Percentiles rank a stretch among this genome's conserved stretches.
These are phyloP conservation scores for Sesbania bispinosa DNA, from an alignment of 306 rosid genomes.

Conservation along the genomic window DNA sequence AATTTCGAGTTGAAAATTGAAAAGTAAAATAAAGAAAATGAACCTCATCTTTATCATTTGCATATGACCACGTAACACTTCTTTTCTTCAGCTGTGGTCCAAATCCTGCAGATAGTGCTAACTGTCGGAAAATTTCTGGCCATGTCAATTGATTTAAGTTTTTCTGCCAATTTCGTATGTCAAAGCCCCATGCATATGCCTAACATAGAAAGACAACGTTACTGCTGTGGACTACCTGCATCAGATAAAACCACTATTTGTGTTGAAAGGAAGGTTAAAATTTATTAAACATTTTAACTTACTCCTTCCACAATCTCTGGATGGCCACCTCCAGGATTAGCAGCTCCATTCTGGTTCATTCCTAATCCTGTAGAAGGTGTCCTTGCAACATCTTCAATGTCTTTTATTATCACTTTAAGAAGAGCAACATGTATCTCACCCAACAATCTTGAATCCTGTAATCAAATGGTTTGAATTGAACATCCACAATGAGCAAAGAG, in stretches of 20 bases:
- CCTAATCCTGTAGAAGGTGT: conserved; percentile 89
- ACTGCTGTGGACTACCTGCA: conserved; percentile 5
- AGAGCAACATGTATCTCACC: conserved; percentile 93
- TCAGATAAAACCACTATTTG: conserved; percentile 14
- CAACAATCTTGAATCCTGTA: conserved; percentile 92
- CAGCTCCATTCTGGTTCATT: conserved; percentile 79
- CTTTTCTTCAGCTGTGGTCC: conserved; percentile 90
- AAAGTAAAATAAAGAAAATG: conserved; percentile 7
- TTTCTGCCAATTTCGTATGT: conserved; percentile 92
- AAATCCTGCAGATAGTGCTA: conserved; percentile 89
- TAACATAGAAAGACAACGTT: conserved; percentile 28
- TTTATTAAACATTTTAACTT: conserved; percentile 25
- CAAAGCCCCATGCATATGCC: conserved; percentile 99
- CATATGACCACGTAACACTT: conserved; percentile 57
- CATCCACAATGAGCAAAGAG: conserved; percentile 6
- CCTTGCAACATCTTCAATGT: conserved; percentile 98
- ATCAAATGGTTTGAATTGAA: conserved; percentile 30
- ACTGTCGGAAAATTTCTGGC: conserved; percentile 93
- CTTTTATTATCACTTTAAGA: conserved; percentile 82
- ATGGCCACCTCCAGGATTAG: conserved; percentile 96
- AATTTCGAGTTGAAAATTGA: conserved; percentile 4
- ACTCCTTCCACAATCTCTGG: conserved; percentile 99
- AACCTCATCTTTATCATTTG: conserved; percentile 84
- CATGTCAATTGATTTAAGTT: conserved; percentile 90
- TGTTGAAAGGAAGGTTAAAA: neutral